Conservation (phyloP, 352 stramenopile genomes). For the Globisporangium perplexum region DNA sequence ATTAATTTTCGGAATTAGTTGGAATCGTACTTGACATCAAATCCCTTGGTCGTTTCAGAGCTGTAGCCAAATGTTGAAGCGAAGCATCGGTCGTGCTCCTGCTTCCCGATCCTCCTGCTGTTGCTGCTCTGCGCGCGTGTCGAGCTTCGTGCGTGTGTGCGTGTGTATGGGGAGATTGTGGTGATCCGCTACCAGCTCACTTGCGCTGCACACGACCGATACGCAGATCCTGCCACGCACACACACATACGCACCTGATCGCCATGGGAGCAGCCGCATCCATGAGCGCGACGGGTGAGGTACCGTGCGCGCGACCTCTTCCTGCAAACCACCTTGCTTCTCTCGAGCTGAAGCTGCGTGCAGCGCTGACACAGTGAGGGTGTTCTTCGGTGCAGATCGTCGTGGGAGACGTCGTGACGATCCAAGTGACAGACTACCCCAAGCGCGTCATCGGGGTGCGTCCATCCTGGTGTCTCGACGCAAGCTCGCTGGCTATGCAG, state of each 20-base stretch:
- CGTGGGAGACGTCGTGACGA: constrained; percentile 52
- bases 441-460: constrained; percentile 52
- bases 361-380: background rate
- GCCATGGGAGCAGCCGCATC: constrained; percentile 36
- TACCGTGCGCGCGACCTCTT: background rate
- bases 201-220: background rate
- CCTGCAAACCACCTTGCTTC: background rate
- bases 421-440: constrained; percentile 35
- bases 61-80: too few relatives aligned
- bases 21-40: background rate
- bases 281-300: constrained; percentile 24
- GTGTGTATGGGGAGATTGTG: too few relatives aligned
- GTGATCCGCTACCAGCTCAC: too few relatives aligned
- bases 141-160: too few relatives aligned
- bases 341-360: background rate
- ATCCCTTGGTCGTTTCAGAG: too few relatives aligned
- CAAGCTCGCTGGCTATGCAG: too few relatives aligned
- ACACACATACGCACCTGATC: background rate
- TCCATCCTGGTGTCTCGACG: background rate
- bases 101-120: too few relatives aligned
- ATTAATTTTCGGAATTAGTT: background rate
- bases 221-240: background rate
- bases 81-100: too few relatives aligned
- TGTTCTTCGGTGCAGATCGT: constrained; percentile 31
- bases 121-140: too few relatives aligned